Evolutionary conservation across 108 stramenopile species (phyloP).

Genomic region (Fragilaria radians): DNA sequence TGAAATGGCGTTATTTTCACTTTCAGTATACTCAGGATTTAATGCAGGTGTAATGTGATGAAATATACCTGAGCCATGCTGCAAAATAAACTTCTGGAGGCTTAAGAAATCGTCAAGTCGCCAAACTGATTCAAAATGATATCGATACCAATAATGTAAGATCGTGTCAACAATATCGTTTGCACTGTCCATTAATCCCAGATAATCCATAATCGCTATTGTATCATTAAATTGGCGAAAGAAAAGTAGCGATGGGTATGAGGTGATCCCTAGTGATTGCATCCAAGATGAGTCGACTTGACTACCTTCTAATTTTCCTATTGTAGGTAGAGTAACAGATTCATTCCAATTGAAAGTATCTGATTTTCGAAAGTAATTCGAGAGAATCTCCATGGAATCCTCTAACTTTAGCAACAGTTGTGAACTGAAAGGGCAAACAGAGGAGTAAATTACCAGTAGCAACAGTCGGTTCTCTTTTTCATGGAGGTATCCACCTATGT

Average conservation of each 20-base stretch:
- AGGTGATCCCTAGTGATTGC: background rate
- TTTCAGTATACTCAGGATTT: slow-evolving; percentile 6
- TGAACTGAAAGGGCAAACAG: background rate
- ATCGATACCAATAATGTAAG: slow-evolving; percentile 5
- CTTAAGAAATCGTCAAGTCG: background rate
- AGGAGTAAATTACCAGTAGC: background rate
- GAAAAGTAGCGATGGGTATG: slow-evolving; percentile 5
- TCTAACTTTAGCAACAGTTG: background rate
- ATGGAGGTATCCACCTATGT: too few species aligned
- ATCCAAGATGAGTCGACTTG: slow-evolving; percentile 2
- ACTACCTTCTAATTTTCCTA: slow-evolving; percentile 2
- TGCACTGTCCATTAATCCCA: background rate
- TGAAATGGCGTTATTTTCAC: background rate
- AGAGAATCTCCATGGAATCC: background rate
- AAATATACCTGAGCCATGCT: background rate
- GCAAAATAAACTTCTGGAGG: background rate
- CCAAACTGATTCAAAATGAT: background rate
- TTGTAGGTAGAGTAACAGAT: background rate
- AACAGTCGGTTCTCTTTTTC: background rate
- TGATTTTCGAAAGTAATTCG: background rate
- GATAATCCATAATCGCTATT: background rate
- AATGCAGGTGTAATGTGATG: slow-evolving; percentile 2
- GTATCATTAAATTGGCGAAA: background rate
- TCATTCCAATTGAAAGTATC: background rate
- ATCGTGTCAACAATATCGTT: slow-evolving; percentile 1